phyloP scores from a whole-genome alignment of 2,329 filamentous ascomycete species.

The Raffaelea deltoideospora region DNA sequence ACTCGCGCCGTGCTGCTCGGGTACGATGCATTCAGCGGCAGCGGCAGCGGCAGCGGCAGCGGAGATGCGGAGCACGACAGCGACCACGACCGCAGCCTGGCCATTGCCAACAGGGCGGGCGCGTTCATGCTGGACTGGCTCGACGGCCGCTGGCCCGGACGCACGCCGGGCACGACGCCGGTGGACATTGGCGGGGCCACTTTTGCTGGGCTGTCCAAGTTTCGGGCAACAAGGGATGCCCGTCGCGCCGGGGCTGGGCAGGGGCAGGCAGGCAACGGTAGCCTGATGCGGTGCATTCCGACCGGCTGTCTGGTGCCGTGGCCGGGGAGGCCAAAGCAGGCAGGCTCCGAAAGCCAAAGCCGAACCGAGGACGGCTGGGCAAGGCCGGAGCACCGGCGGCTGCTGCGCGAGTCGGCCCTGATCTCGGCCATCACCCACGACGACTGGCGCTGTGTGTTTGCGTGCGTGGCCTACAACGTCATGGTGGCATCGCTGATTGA shows the following conservation, averaged over 20 bases:
- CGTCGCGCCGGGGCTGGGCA: conserved; percentile 20
- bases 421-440: conserved; percentile 25
- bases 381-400: background rate
- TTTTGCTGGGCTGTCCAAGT: conserved; percentile 16
- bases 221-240: conserved; percentile 14
- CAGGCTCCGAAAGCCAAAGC: conserved; percentile 9
- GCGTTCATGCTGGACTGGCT: conserved; percentile 26
- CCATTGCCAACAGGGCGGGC: conserved; percentile 20
- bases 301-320: conserved; percentile 24
- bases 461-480: conserved; percentile 25
- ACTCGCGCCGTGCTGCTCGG: conserved; percentile 28
- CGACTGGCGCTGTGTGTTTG: conserved; percentile 18
- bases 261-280: conserved; percentile 27
- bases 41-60: background rate
- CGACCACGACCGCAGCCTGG: conserved; percentile 2
- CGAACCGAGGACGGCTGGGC: no score
- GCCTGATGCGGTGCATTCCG: conserved; percentile 31
- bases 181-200: conserved; percentile 26
- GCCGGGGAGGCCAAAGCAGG: no score
- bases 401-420: conserved; percentile 17
- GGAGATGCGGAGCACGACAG: conserved; percentile 1
- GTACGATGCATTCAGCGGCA: conserved; percentile 18
- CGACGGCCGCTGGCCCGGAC: conserved; percentile 25
- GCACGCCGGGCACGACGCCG: conserved; percentile 17
- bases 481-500: conserved; percentile 19